Base-by-base conservation (phyloP, 768 basidiomycete genomes). In the Auriscalpium vulgare region DNA sequence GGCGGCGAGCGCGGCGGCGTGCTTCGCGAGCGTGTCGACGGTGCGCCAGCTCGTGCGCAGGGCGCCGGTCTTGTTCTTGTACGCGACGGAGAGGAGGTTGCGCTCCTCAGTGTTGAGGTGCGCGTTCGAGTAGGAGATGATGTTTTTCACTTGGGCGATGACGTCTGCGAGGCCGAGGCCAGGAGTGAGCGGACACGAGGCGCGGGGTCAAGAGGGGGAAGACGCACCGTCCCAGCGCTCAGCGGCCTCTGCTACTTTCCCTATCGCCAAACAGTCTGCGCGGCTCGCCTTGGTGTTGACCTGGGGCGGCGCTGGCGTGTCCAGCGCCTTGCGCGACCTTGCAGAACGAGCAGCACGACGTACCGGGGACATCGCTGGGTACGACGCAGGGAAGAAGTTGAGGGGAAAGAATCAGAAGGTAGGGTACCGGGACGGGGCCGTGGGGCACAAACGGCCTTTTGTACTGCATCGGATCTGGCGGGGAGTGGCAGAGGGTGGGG, bases 41-140 rank as follows among this genome's bases (percentile, higher is more conserved):
- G 84, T 81, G 63, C 91, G 80, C 91, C 91, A 94, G 61, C 88
- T 90, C 50, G 83, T 85, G 54, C 91, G 85, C 57, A 91, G 81
- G 17, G 78, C 81, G 64, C 90, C 89, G 17, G 90, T 95, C 60
- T 88, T 75, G 69, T 92, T 92, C 79, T 94, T 95, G 77, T 91
- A 93, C 29, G 91, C 91, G 58, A 92, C 82, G 3, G 91, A 93
- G 56, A 93, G 80, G 37, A 94, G 78, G 70, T 89, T 93, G 64
- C 91, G 87, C 73, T 94, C 91, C 67, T 94, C 91, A 61, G 87
- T 78, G 50, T 84, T 83, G 60, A 92, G 79, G 56, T 78, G 81
- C 56, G 83, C 79, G 62, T 84, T 83, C 62, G 82, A 82, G 47
- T 80, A 75, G 54, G 81, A 78, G 68, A 85, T 81, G 59, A 91